Percentiles rank a stretch among this genome's conserved stretches.
Evolutionary conservation across 345 rosid species (phyloP).

Genomic region (Firmiana major): DNA sequence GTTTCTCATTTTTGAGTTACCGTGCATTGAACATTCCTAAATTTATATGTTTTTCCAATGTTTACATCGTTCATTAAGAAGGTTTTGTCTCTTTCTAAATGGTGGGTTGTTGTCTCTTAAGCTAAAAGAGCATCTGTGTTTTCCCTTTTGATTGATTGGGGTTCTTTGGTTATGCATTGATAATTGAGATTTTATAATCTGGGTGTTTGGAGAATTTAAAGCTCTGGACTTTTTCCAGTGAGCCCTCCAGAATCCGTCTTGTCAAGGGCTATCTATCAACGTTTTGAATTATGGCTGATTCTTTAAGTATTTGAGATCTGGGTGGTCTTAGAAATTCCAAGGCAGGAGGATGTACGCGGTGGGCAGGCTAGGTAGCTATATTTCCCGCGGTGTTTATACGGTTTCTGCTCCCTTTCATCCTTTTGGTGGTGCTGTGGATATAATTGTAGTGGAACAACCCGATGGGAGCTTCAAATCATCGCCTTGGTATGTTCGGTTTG

Average conservation of each 20-base stretch:
- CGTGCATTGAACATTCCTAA: not conserved
- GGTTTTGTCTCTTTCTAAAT: not conserved
- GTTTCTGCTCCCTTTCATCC: slow-evolving; percentile 93
- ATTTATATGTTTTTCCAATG: not conserved
- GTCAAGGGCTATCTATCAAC: not conserved
- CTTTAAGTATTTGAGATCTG: slow-evolving; percentile 22
- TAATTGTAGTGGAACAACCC: slow-evolving; percentile 87
- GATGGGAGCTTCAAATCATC: slow-evolving; percentile 94
- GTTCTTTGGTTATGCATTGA: slow-evolving; percentile 1
- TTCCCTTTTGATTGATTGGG: slow-evolving; percentile 4
- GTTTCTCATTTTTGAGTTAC: slow-evolving; percentile 8
- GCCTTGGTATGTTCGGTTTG: slow-evolving; percentile 93
- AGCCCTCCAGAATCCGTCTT: not conserved
- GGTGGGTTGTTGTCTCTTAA: not conserved
- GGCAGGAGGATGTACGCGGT: slow-evolving; percentile 60
- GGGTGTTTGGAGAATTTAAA: slow-evolving; percentile 16
- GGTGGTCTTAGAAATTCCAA: slow-evolving; percentile 21
- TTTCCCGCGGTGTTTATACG: slow-evolving; percentile 77
- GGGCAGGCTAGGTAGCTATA: slow-evolving; percentile 79
- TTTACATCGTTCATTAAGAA: not conserved
- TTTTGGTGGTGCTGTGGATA: slow-evolving; percentile 96
- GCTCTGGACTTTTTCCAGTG: not conserved
- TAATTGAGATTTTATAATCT: slow-evolving; percentile 15
- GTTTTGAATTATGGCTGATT: slow-evolving; percentile 17
- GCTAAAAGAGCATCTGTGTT: not conserved